Base-by-base conservation (phyloP, 768 basidiomycete species). In the Pisolithus albus region DNA sequence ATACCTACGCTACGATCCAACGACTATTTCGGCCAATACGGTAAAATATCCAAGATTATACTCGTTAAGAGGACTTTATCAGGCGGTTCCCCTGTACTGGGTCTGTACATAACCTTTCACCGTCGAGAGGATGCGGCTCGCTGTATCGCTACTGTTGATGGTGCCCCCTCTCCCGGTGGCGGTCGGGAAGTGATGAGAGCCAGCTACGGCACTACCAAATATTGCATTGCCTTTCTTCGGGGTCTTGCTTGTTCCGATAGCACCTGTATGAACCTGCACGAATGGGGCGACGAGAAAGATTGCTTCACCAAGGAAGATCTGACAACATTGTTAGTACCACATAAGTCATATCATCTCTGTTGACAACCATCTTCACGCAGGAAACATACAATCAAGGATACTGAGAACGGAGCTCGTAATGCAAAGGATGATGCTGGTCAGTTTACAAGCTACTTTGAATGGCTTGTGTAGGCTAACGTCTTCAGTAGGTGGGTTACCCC, bases 1-100 rank as follows among this genome's bases (percentile, higher is more conserved):
- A 91, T 97, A 58, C 86, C 92, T 1, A 90, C 92, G 11, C 72
- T 99, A 38, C 89, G 95, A 43, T 93, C 92, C 5, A 86, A 85
- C 59, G 96, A 99, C 59, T 97, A 96, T 65, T 98, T 98, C 65
- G 96, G 96, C 9, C 93, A 96, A 65, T 99, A 97, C 68, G 96
- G 96, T 59, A 97, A 94, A 74, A 97, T 99, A 59, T 83, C 86
- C 40, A 95, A 95, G 73, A 91, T 99, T 45, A 76, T 97, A 49
- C 79, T 99, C 28, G 86, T 91, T 46, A 97, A 97, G 68, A 85
- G 95, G 37, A 86, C 84, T 5, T 75, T 84, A 4, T 81, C 88
- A 8, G 86, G 83, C 41, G 82, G 80, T 51, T 79, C 76, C 15
- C 86, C 85, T 45, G 83, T 86, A 43, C 81, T 95, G 36, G 95